A percentile compares a stretch with the other conserved stretches of the same genome.
phyloP scores from a whole-genome alignment of 2,329 filamentous ascomycete species.

The Macrophomina pseudophaseolina region DNA sequence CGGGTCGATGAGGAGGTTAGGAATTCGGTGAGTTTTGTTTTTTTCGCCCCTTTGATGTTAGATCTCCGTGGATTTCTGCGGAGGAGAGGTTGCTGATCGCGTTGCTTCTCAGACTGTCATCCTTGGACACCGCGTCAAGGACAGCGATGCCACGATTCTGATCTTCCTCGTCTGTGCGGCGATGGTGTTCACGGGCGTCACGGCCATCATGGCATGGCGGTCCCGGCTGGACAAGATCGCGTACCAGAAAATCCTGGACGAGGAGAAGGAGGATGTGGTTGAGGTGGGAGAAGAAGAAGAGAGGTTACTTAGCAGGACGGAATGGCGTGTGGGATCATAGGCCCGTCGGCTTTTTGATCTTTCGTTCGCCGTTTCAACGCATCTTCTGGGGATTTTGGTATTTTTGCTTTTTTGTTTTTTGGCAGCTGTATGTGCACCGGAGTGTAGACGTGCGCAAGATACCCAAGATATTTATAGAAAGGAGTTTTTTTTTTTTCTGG shows the following conservation, averaged over 20 bases:
- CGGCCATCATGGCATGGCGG: conserved; percentile 7
- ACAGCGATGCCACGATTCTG: conserved; percentile 7
- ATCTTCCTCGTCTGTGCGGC: conserved; percentile 8
- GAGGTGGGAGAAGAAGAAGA: conserved; percentile 21
- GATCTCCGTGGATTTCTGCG: background rate
- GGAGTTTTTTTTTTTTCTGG: background rate
- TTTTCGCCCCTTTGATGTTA: background rate
- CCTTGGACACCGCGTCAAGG: conserved; percentile 5
- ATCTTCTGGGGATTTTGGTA: background rate
- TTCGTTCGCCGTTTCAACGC: background rate
- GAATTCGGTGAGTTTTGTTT: conserved; percentile 6
- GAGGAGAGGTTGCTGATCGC: background rate
- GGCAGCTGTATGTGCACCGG: too few species aligned
- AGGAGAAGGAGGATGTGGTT: conserved; percentile 19
- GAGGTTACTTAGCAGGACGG: background rate
- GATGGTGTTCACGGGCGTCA: conserved; percentile 1
- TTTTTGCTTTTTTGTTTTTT: background rate
- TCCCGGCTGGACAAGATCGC: background rate
- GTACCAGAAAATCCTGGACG: conserved; percentile 16
- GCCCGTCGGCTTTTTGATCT: background rate
- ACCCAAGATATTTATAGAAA: background rate
- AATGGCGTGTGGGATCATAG: background rate
- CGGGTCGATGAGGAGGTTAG: conserved; percentile 8
- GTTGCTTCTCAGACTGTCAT: conserved; percentile 1
- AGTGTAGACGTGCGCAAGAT: background rate